These are phyloP conservation scores for Pseudocercospora fuligena DNA, from an alignment of 2,329 filamentous ascomycete species.

Conservation along the genomic window DNA sequence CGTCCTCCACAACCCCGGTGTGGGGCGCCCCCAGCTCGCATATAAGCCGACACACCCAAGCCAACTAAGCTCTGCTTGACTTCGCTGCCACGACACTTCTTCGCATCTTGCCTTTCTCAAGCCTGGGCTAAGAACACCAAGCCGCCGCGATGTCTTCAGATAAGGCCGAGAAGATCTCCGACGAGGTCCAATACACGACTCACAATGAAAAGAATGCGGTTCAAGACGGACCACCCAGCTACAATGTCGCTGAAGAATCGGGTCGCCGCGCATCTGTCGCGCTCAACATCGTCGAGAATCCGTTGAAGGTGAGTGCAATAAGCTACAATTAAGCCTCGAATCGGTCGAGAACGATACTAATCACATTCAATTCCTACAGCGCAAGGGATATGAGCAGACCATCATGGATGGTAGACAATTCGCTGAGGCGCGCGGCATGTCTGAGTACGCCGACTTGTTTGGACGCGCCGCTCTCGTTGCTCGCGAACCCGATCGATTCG, in stretches of 20 bases:
- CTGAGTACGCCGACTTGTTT: slow-evolving; percentile 46
- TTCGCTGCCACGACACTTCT: not conserved
- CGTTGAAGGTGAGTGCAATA: slow-evolving; percentile 46
- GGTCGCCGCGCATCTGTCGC: slow-evolving; percentile 48
- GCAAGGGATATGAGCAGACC: slow-evolving; percentile 39
- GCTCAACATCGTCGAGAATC: slow-evolving; percentile 55
- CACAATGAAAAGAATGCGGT: slow-evolving; percentile 23
- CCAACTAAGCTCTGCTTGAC: not conserved
- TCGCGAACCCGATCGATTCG: slow-evolving; percentile 68
- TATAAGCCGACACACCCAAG: slow-evolving; percentile 5
- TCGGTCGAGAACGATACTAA: not conserved
- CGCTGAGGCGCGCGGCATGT: slow-evolving; percentile 41
- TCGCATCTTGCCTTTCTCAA: not conserved
- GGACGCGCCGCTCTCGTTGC: slow-evolving; percentile 66
- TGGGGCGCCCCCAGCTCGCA: not conserved
- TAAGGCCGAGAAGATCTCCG: slow-evolving; percentile 15
- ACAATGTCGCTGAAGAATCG: slow-evolving; percentile 13
- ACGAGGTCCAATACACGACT: slow-evolving; percentile 19
- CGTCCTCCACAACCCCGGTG: not conserved
- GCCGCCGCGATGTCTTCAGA: slow-evolving; percentile 11
- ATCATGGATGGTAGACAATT: slow-evolving; percentile 42
- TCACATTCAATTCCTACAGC: slow-evolving; percentile 32
- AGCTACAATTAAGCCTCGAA: not conserved
- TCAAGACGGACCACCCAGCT: slow-evolving; percentile 4
- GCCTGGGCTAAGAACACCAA: not conserved